A percentile compares a stretch with the other conserved stretches of the same genome.
phyloP scores from a whole-genome alignment of 2,329 filamentous ascomycete genomes.

The Fusarium sarcochroum region DNA sequence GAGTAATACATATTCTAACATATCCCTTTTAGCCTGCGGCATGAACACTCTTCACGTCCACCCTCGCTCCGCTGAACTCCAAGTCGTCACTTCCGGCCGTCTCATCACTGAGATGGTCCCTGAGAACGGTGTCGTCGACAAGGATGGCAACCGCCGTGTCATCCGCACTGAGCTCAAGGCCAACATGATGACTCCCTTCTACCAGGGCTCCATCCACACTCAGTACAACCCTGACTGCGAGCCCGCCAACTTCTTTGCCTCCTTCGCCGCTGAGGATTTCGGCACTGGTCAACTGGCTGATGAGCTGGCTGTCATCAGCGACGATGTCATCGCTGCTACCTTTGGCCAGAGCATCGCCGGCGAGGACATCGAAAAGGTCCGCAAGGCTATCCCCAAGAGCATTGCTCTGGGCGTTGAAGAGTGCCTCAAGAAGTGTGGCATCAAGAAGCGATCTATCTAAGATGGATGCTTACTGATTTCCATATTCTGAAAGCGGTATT shows the following conservation, averaged over 20 bases:
- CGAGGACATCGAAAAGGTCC: slow-evolving; percentile 62
- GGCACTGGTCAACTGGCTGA: slow-evolving; percentile 66
- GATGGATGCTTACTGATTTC: neutral
- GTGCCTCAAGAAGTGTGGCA: slow-evolving; percentile 58
- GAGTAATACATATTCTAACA: slow-evolving; percentile 34
- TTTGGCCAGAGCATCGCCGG: slow-evolving; percentile 63
- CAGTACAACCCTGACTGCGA: slow-evolving; percentile 70
- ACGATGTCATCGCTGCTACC: slow-evolving; percentile 62
- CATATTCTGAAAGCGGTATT: neutral
- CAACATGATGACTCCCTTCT: slow-evolving; percentile 68
- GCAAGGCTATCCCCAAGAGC: slow-evolving; percentile 58
- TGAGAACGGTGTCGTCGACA: slow-evolving; percentile 63
- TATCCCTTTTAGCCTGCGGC: slow-evolving; percentile 58
- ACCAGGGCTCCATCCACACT: slow-evolving; percentile 67
- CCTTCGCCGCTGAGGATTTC: slow-evolving; percentile 65
- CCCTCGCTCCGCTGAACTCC: slow-evolving; percentile 67
- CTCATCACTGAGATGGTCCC: slow-evolving; percentile 67
- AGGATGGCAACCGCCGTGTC: slow-evolving; percentile 57
- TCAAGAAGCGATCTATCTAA: slow-evolving; percentile 58
- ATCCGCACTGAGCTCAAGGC: slow-evolving; percentile 58
- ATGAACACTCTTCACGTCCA: slow-evolving; percentile 71
- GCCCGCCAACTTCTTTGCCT: slow-evolving; percentile 64
- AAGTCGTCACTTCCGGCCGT: slow-evolving; percentile 64
- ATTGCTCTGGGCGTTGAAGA: slow-evolving; percentile 66
- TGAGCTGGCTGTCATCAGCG: slow-evolving; percentile 63